phyloP scores from a whole-genome alignment of 2,329 filamentous ascomycete genomes.

The Delphinella strobiligena region DNA sequence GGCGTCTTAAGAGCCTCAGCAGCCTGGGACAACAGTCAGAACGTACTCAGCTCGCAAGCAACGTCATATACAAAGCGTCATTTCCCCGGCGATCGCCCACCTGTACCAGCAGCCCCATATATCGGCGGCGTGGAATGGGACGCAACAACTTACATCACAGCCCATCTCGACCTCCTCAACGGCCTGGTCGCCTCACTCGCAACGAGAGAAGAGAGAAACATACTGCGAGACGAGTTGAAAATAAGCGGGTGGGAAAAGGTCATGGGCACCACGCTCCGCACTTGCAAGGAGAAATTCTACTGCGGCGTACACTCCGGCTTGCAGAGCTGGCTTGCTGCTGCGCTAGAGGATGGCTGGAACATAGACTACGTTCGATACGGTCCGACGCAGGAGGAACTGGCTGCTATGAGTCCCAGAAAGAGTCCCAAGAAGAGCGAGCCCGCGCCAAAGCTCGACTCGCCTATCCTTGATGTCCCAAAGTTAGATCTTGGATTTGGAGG shows the following conservation, averaged over 20 bases:
- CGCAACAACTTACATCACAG: conserved; percentile 89
- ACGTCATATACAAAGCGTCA: conserved; percentile 45
- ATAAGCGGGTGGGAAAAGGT: conserved; percentile 85
- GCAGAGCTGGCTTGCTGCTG: conserved; percentile 81
- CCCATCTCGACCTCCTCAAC: conserved; percentile 86
- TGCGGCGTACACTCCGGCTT: conserved; percentile 80
- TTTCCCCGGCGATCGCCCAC: conserved; percentile 77
- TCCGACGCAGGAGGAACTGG: conserved; percentile 34
- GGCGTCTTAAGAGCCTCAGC: conserved; percentile 19
- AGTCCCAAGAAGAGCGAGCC: conserved; percentile 8
- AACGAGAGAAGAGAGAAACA: conserved; percentile 57
- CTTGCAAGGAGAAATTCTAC: conserved; percentile 98
- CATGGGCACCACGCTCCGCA: conserved; percentile 70
- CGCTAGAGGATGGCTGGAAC: conserved; percentile 78
- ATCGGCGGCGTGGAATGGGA: conserved; percentile 98
- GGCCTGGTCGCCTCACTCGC: conserved; percentile 76
- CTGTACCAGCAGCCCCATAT: conserved; percentile 87
- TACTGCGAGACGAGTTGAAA: conserved; percentile 62
- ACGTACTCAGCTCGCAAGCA: not conserved
- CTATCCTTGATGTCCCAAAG: conserved; percentile 6
- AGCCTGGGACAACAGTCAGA: not conserved
- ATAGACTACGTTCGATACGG: conserved; percentile 70
- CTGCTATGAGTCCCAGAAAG: conserved; percentile 29
- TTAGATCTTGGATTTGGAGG: conserved; percentile 8
- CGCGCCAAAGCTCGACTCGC: conserved; percentile 8